Evolutionary conservation across 2,329 filamentous ascomycete species (phyloP).

Genomic region (Dothideomycetidae sp.): DNA sequence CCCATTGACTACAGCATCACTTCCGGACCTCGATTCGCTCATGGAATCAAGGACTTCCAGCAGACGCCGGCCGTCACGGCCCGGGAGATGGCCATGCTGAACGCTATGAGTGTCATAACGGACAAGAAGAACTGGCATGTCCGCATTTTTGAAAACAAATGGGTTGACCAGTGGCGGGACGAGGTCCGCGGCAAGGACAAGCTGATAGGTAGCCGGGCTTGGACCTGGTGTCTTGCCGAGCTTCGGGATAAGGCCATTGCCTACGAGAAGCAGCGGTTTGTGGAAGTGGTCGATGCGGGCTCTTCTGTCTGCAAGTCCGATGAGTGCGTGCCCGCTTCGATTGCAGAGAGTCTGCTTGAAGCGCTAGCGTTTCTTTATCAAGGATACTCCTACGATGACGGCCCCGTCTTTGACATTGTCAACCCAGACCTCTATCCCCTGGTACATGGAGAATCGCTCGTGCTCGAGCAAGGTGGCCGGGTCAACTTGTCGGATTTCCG

Average conservation of each 20-base stretch:
- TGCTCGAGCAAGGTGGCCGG: slow-evolving; percentile 24
- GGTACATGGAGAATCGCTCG: slow-evolving; percentile 36
- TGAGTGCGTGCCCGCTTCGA: too few species aligned
- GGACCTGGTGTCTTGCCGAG: not conserved
- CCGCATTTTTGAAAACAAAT: not conserved
- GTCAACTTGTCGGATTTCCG: too few species aligned
- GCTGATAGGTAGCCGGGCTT: not conserved
- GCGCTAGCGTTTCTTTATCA: too few species aligned
- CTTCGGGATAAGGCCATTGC: not conserved
- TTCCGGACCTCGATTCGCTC: too few species aligned
- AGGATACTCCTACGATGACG: too few species aligned
- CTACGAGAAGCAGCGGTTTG: not conserved
- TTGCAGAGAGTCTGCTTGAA: too few species aligned
- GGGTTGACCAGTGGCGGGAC: not conserved
- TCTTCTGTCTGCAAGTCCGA: not conserved
- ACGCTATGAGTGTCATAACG: not conserved
- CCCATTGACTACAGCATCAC: too few species aligned
- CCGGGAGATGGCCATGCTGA: not conserved
- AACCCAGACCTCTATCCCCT: slow-evolving; percentile 51
- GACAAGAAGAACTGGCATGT: not conserved
- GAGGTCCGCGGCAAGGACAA: not conserved
- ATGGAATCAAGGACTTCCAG: too few species aligned
- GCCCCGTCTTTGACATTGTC: slow-evolving; percentile 50
- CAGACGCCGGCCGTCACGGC: too few species aligned
- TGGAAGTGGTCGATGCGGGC: not conserved